Percentiles rank a stretch among this genome's conserved stretches.
phyloP scores from a whole-genome alignment of 75 land plant species.

The Picea sitchensis region DNA sequence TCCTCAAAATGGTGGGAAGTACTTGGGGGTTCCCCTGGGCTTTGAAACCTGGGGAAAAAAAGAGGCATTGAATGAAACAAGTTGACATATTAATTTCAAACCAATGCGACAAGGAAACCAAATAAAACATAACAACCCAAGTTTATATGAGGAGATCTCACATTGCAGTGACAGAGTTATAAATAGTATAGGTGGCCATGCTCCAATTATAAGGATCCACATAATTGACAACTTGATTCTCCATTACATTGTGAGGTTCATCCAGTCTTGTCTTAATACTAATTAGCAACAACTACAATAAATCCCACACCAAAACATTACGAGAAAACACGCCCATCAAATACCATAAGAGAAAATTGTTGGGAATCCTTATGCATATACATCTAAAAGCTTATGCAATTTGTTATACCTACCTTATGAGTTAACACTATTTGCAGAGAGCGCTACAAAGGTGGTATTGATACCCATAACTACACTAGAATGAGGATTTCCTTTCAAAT shows the following conservation, averaged over 20 bases:
- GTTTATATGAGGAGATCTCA: constrained; percentile 13
- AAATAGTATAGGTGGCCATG: constrained; percentile 45
- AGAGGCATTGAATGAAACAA: too few relatives aligned
- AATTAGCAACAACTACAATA: constrained; percentile 27
- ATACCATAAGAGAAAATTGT: not conserved
- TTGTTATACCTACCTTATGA: constrained; percentile 30
- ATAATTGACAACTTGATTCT: constrained; percentile 52
- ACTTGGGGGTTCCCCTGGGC: too few relatives aligned
- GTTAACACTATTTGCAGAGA: constrained; percentile 41
- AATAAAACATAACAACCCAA: not conserved
- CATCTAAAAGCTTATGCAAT: not conserved
- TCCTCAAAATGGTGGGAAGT: too few relatives aligned
- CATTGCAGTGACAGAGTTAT: constrained; percentile 45
- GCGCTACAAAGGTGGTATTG: constrained; percentile 13
- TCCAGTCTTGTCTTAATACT: constrained; percentile 33
- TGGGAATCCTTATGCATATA: not conserved
- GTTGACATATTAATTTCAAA: not conserved
- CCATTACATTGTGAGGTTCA: constrained; percentile 57
- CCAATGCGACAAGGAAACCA: not conserved
- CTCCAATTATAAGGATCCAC: constrained; percentile 69
- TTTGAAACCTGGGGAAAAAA: too few relatives aligned
- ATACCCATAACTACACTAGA: not conserved
- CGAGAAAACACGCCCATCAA: not conserved
- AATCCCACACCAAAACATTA: not conserved
- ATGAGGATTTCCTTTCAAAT: too few relatives aligned